Base-by-base conservation (phyloP, 352 stramenopile genomes). In the Globisporangium recalcitrans region DNA sequence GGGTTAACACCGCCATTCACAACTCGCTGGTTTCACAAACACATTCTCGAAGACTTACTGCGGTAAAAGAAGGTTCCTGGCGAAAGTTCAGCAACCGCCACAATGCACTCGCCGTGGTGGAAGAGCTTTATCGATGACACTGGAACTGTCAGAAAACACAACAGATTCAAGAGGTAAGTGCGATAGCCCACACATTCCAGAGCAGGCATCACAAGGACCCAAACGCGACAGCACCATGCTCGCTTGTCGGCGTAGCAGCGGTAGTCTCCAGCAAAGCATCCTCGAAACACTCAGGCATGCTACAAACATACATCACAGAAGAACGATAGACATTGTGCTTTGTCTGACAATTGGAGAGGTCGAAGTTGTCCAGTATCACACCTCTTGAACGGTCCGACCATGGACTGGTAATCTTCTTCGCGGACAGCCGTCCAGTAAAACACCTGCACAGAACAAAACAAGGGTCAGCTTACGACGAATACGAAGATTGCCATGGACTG, bases 351-450 rank as follows among this genome's bases (percentile, higher is more conserved):
- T 46, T 44, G 14, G 14, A 21, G 14, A 21, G 4, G 16, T 16
- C 13, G 13, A 46, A 21, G 10, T 21, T 21, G 38, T 46, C 16
- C 38, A 6, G 16, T 10, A 21, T 7, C 19, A 11, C 26, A 85
- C 75, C 71, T 82, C 42, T 75, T 60, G 38, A 90, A 88, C 19
- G 81, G 79, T 1, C 81, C 81, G 65, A 64, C 58, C 65, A 87
- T 85, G 11, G 68, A 61, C 26, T 67, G 57, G 38, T 74, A 84
- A 22, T 74, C 69, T 38, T 73, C 44, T 59, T 81, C 73, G 29
- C 77, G 68, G 21, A 85, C 72, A 1, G 74, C 72, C 29, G 78
- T 74, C 81, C 81, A 91, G 38, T 67, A 78, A 48, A 82, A 87
- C 24, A 56, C 60, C 73, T 84, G 47, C 24, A 63, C 22, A 47